These are phyloP conservation scores for Epichloe sibirici DNA, from an alignment of 2,329 filamentous ascomycete species.

Conservation along the genomic window DNA sequence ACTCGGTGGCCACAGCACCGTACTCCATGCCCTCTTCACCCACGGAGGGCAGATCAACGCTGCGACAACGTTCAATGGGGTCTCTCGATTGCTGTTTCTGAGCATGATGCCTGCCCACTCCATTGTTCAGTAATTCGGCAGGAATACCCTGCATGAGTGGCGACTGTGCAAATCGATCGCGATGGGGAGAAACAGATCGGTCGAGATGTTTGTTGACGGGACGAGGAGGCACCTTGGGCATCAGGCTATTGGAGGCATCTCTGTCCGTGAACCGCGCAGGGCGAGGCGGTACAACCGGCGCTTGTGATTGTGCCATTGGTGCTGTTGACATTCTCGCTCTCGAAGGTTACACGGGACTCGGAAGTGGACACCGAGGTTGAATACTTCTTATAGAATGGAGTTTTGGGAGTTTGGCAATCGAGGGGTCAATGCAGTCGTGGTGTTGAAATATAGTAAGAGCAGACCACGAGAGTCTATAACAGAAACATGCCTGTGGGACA, in stretches of 20 bases:
- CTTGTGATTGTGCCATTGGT: conserved; percentile 33
- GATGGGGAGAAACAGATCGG: conserved; percentile 64
- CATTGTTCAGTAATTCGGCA: conserved; percentile 25
- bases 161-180: conserved; percentile 71
- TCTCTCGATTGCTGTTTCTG: conserved; percentile 24
- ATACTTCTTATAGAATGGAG: too few species aligned
- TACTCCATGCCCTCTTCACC: conserved; percentile 90
- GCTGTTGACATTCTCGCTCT: conserved; percentile 33
- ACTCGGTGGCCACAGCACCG: conserved; percentile 43
- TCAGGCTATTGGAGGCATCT: conserved; percentile 21
- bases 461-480: neutral
- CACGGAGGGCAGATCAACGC: conserved; percentile 71
- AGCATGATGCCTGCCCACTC: conserved; percentile 23
- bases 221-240: conserved; percentile 69
- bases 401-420: neutral
- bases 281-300: conserved; percentile 45
- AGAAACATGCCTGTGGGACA: neutral
- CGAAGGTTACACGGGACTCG: neutral
- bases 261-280: conserved; percentile 39
- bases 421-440: neutral
- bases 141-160: conserved; percentile 65
- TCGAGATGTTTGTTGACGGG: conserved; percentile 58
- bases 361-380: neutral
- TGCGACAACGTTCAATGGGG: conserved; percentile 51
- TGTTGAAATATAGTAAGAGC: neutral